Conservation (phyloP, 225 moss, liverwort and hornwort genomes). For the Asterella californica region DNA sequence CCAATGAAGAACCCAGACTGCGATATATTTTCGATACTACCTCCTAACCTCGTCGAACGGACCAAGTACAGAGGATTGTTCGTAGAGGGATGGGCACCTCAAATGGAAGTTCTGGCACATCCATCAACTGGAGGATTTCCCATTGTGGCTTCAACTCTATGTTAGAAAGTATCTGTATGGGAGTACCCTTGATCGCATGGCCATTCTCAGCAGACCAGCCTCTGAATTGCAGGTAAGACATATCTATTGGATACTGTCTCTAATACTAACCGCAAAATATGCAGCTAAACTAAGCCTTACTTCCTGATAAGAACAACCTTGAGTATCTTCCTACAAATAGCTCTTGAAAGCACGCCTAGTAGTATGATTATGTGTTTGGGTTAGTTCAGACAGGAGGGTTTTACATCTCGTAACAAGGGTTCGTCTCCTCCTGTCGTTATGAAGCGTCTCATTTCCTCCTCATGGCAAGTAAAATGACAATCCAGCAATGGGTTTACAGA, state of each 20-base stretch:
- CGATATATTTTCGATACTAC: constrained; percentile 14
- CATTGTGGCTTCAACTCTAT: constrained; percentile 47
- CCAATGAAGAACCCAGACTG: neutral
- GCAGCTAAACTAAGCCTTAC: too few species aligned
- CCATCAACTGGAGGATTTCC: constrained; percentile 33
- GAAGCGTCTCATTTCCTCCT: neutral
- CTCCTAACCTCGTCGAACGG: constrained; percentile 18
- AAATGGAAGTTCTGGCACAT: constrained; percentile 31
- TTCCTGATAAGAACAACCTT: too few species aligned
- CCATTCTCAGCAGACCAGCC: neutral
- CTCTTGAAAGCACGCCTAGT: too few species aligned
- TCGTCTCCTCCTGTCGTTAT: too few species aligned
- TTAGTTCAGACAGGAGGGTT: too few species aligned
- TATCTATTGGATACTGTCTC: too few species aligned
- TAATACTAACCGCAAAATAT: too few species aligned
- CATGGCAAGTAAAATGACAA: neutral
- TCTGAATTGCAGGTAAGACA: neutral
- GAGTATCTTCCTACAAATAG: too few species aligned
- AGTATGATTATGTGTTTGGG: too few species aligned
- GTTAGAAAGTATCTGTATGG: constrained; percentile 18
- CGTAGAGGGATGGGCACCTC: constrained; percentile 25
- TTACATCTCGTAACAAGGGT: too few species aligned
- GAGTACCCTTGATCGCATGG: constrained; percentile 4
- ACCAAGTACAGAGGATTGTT: constrained; percentile 20
- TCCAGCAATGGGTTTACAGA: neutral